These are phyloP conservation scores for Ceratocystis variospora DNA, from an alignment of 2,329 filamentous ascomycete genomes.

Conservation along the genomic window DNA sequence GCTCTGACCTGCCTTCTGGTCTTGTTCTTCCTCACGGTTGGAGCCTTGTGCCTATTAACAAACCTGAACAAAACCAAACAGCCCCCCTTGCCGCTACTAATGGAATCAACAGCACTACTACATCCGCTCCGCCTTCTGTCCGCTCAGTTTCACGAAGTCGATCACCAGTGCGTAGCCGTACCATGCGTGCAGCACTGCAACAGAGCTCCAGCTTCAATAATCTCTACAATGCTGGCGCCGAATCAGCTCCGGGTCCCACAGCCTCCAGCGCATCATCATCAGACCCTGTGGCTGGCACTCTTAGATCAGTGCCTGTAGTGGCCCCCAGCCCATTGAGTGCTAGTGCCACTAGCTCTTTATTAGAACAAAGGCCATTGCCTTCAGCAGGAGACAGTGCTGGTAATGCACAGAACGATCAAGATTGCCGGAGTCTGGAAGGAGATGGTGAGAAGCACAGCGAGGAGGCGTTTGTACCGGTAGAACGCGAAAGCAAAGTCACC, in stretches of 20 bases:
- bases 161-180: conserved; percentile 14
- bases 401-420: conserved; percentile 16
- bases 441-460: conserved; percentile 25
- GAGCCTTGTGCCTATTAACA: conserved; percentile 45
- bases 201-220: conserved; percentile 17
- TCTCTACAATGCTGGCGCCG: conserved; percentile 9
- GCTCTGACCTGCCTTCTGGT: conserved; percentile 47
- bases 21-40: conserved; percentile 52
- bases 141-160: conserved; percentile 15
- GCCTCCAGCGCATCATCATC: background rate
- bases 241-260: conserved; percentile 19
- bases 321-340: conserved; percentile 14
- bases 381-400: conserved; percentile 15
- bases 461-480: background rate
- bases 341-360: conserved; percentile 15
- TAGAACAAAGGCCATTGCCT: conserved; percentile 18
- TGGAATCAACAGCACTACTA: conserved; percentile 12
- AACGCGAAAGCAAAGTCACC: conserved; percentile 31
- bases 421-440: conserved; percentile 18
- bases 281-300: background rate
- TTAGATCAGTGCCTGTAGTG: conserved; percentile 11
- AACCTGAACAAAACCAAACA: conserved; percentile 35
- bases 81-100: conserved; percentile 21
- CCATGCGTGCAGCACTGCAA: conserved; percentile 19
- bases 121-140: conserved; percentile 19